Conservation (phyloP, 176 grass and related monocot genomes). For the Bolboschoenus planiculmis region DNA sequence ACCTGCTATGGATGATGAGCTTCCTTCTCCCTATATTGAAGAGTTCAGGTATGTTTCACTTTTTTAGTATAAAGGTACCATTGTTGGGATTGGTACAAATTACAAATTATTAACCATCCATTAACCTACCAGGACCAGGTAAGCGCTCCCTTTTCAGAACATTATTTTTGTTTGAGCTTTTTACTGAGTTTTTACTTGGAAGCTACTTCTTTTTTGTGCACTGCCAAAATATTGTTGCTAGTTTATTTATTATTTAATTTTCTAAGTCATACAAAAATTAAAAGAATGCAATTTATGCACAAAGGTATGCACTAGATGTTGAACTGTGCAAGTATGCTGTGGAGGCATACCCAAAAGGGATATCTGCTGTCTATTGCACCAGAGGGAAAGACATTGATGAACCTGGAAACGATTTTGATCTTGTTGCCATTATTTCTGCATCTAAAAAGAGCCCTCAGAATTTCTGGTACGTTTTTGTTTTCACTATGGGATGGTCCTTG, state of each 20-base stretch:
- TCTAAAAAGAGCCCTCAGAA: conserved; percentile 79
- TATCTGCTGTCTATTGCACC: conserved; percentile 74
- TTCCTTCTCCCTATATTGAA: conserved; percentile 85
- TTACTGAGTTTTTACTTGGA: background rate
- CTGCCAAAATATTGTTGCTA: background rate
- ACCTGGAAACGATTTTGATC: conserved; percentile 80
- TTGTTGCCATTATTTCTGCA: conserved; percentile 68
- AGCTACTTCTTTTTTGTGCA: background rate
- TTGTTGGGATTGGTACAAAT: background rate
- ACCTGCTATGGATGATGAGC: conserved; percentile 83
- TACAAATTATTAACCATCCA: background rate
- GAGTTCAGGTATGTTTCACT: conserved; percentile 65
- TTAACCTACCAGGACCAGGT: background rate
- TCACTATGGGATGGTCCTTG: background rate
- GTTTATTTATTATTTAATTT: conserved; percentile 15
- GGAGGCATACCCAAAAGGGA: conserved; percentile 89
- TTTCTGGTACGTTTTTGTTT: conserved; percentile 62
- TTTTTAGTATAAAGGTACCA: background rate
- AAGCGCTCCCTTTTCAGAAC: background rate
- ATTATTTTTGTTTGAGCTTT: background rate
- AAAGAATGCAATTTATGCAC: conserved; percentile 23
- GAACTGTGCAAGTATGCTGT: conserved; percentile 80
- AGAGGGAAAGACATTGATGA: conserved; percentile 71
- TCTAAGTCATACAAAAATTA: background rate
- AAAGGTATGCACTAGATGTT: conserved; percentile 61